Evolutionary conservation across 805 yeast species (phyloP).

Genomic region (Candida parachauliodes): DNA sequence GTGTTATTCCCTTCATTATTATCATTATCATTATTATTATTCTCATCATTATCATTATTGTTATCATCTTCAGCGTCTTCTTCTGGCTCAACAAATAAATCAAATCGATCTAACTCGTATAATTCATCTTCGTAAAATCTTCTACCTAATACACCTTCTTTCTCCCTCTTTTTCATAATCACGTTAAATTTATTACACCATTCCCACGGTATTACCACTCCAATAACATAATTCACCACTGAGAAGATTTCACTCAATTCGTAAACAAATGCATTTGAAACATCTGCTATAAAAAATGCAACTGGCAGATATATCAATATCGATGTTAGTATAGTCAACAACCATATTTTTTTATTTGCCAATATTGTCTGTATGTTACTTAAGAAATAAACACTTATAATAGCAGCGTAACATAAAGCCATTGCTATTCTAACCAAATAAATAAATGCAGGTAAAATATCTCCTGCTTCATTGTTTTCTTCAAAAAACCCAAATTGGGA

Average conservation of each 20-base stretch:
- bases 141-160: conserved; percentile 72
- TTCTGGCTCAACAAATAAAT: conserved; percentile 36
- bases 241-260: conserved; percentile 72
- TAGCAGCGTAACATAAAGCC: conserved; percentile 63
- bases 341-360: conserved; percentile 44
- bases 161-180: conserved; percentile 56
- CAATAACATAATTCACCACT: conserved; percentile 64
- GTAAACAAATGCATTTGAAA: conserved; percentile 70
- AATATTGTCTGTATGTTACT: conserved; percentile 51
- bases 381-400: conserved; percentile 53
- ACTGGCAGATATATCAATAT: conserved; percentile 58
- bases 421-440: conserved; percentile 71
- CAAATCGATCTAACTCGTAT: conserved; percentile 37
- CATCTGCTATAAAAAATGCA: conserved; percentile 72
- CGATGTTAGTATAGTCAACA: conserved; percentile 54
- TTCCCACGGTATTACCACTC: conserved; percentile 80
- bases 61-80: conserved; percentile 8
- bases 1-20: conserved; percentile 2
- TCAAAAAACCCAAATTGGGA: conserved; percentile 46
- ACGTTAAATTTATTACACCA: conserved; percentile 69
- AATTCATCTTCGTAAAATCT: conserved; percentile 68
- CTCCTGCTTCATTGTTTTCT: conserved; percentile 43
- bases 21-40: conserved; percentile 20
- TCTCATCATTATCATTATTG: conserved; percentile 8
- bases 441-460: conserved; percentile 68